Evolutionary conservation across 2,329 filamentous ascomycete genomes (phyloP).

Genomic region (Aspergillus udagawae): DNA sequence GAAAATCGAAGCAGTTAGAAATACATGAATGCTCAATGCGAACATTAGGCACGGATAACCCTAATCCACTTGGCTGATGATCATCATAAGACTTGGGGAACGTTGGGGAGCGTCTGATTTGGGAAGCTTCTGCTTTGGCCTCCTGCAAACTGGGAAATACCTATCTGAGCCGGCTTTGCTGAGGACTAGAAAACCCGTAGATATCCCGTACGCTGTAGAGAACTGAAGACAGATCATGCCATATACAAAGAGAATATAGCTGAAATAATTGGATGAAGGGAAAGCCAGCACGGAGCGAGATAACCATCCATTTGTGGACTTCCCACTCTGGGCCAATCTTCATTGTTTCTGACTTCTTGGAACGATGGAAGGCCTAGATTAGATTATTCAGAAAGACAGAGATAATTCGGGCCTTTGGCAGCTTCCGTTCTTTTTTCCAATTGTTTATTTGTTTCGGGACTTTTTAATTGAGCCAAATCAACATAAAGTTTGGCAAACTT

Average conservation of each 20-base stretch:
- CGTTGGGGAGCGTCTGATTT: not conserved
- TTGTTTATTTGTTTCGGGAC: not conserved
- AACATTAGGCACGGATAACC: too few relatives aligned
- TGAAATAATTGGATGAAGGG: not conserved
- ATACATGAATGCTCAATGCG: too few relatives aligned
- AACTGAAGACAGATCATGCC: not conserved
- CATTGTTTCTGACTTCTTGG: not conserved
- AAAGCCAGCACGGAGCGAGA: too few relatives aligned
- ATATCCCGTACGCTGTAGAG: not conserved
- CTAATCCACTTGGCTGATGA: not conserved
- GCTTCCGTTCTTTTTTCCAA: not conserved
- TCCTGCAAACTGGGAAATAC: too few relatives aligned
- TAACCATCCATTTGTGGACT: not conserved
- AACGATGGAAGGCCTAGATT: not conserved
- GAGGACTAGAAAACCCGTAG: too few relatives aligned
- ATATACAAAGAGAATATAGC: not conserved
- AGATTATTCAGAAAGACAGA: not conserved
- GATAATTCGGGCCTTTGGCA: not conserved
- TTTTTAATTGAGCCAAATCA: conserved; percentile 1
- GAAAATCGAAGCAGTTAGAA: not conserved
- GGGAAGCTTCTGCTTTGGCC: not conserved
- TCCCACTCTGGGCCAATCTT: not conserved
- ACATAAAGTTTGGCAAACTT: conserved; percentile 4
- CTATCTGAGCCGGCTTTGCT: too few relatives aligned
- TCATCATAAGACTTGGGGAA: not conserved